These are phyloP conservation scores for Niebla homalea DNA, from an alignment of 495 filamentous ascomycete genomes.

Conservation along the genomic window DNA sequence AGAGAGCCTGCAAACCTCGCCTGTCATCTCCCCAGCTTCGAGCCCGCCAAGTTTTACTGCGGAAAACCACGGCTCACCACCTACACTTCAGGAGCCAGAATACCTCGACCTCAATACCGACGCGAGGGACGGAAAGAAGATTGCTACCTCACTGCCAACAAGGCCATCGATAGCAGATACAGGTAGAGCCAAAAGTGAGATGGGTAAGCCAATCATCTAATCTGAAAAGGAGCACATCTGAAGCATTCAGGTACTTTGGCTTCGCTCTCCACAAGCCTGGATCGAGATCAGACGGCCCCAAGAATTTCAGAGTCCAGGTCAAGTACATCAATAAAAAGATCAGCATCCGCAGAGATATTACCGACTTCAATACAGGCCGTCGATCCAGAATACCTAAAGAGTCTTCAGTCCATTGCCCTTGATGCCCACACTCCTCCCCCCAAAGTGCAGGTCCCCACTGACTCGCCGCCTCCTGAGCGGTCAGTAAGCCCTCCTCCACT, in stretches of 20 bases:
- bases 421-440: constrained; percentile 25
- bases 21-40: constrained; percentile 70
- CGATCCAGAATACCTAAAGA: neutral
- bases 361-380: constrained; percentile 14
- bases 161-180: constrained; percentile 9
- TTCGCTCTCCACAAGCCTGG: constrained; percentile 51
- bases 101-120: constrained; percentile 55
- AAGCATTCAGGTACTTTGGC: constrained; percentile 41
- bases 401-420: constrained; percentile 14
- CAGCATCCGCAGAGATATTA: constrained; percentile 36
- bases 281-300: constrained; percentile 30
- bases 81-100: constrained; percentile 67
- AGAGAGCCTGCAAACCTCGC: constrained; percentile 82
- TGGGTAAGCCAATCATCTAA: constrained; percentile 26
- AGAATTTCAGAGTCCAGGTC: constrained; percentile 24
- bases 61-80: constrained; percentile 38
- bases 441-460: constrained; percentile 11
- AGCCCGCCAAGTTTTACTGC: constrained; percentile 53
- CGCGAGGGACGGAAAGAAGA: neutral
- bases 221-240: neutral
- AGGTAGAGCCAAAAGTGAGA: constrained; percentile 33
- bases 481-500: constrained; percentile 67
- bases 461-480: constrained; percentile 28
- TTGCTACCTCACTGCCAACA: neutral
- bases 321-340: constrained; percentile 33